Percentiles rank a stretch among this genome's conserved stretches.
phyloP scores from a whole-genome alignment of 441 rosid genomes.

The Bocquillonia castaneifolia region DNA sequence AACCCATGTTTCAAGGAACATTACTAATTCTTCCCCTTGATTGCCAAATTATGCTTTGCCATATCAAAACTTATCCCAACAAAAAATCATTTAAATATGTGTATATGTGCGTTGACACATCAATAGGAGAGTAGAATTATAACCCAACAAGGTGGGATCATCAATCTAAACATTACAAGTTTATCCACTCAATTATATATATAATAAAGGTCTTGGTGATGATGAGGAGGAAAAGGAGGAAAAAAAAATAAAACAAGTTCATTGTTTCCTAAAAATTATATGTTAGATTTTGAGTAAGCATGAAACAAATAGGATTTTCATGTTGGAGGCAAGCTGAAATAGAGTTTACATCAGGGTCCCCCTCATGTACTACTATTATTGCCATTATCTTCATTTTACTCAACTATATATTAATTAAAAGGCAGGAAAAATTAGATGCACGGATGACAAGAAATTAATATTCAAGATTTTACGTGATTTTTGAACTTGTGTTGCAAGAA shows the following conservation, averaged over 20 bases:
- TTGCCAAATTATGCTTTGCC: conserved; percentile 9
- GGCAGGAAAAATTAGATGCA: background rate
- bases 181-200: conserved; percentile 3
- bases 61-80: background rate
- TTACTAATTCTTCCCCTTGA: conserved; percentile 11
- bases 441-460: background rate
- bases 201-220: background rate
- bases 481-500: conserved; percentile 1
- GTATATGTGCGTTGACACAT: background rate
- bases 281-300: conserved; percentile 6
- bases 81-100: background rate
- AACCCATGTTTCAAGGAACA: conserved; percentile 8
- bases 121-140: background rate
- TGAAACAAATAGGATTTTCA: conserved; percentile 4
- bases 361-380: background rate
- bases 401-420: background rate
- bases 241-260: background rate
- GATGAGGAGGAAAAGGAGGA: background rate
- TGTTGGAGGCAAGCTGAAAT: conserved; percentile 4
- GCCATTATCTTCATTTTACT: background rate
- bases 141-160: background rate
- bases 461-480: background rate
- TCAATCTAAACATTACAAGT: background rate
- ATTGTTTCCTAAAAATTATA: background rate
- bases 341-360: conserved; percentile 12